These are phyloP conservation scores for Trypanosoma cruzi DNA, from an alignment of 208 protist genomes.

Conservation along the genomic window DNA sequence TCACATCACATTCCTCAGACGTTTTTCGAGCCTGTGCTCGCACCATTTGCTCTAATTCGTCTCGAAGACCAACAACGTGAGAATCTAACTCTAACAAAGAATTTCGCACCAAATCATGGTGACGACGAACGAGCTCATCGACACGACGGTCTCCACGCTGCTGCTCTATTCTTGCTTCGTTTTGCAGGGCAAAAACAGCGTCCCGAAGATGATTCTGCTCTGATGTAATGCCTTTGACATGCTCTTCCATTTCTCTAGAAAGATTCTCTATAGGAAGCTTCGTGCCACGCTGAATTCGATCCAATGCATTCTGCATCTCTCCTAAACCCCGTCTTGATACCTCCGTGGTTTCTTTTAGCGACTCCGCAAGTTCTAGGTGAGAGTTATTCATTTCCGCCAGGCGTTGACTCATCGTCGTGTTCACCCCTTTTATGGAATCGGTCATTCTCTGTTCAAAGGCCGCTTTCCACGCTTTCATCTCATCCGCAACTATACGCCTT, in stretches of 20 bases:
- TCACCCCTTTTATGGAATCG: conserved; percentile 6
- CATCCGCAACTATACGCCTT: conserved; percentile 22
- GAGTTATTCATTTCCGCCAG: conserved; percentile 19
- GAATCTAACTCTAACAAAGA: conserved; percentile 40
- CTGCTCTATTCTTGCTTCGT: conserved; percentile 31
- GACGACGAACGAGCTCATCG: conserved; percentile 43
- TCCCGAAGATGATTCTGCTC: conserved; percentile 51
- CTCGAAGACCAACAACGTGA: conserved; percentile 42
- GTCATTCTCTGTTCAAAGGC: conserved; percentile 19
- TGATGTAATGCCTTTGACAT: conserved; percentile 17
- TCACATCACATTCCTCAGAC: conserved; percentile 31
- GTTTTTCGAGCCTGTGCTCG: conserved; percentile 27
- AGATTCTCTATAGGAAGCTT: conserved; percentile 32
- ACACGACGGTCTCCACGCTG: conserved; percentile 53
- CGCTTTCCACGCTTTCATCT: conserved; percentile 8
- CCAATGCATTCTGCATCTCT: conserved; percentile 27
- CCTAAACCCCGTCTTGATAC: background rate
- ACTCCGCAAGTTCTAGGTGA: conserved; percentile 15
- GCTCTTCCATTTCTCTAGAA: conserved; percentile 20
- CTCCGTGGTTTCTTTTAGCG: conserved; percentile 20
- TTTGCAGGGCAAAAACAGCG: conserved; percentile 33
- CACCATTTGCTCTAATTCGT: conserved; percentile 30
- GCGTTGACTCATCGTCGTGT: conserved; percentile 1
- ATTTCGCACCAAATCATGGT: conserved; percentile 49
- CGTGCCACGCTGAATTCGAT: conserved; percentile 26